These are phyloP conservation scores for Chaetomiaceae sp. DNA, from an alignment of 2,329 filamentous ascomycete species.

Conservation along the genomic window DNA sequence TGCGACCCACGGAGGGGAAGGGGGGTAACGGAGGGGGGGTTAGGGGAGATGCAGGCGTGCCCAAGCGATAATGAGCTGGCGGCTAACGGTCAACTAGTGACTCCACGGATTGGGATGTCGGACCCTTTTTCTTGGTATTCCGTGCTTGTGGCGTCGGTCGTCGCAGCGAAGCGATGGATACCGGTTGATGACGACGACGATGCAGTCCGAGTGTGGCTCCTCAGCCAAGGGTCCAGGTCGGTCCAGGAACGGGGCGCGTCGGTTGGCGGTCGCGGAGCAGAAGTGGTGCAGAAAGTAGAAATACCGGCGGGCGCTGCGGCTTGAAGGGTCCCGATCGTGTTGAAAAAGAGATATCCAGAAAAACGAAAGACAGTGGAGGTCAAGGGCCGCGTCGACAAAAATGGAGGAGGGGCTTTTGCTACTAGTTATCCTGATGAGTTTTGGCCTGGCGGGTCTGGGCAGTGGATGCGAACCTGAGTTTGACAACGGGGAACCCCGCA, in stretches of 20 bases:
- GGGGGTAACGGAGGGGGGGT: too few relatives aligned
- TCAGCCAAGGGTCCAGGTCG: too few relatives aligned
- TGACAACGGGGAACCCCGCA: slow-evolving; percentile 11
- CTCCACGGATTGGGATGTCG: slow-evolving; percentile 3
- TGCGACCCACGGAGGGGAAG: slow-evolving; percentile 3
- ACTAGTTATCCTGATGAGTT: neutral
- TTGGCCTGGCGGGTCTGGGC: slow-evolving; percentile 7
- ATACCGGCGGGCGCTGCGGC: too few relatives aligned
- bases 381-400: neutral
- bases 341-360: too few relatives aligned
- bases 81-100: slow-evolving; percentile 4
- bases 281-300: too few relatives aligned
- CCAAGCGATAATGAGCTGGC: slow-evolving; percentile 7
- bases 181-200: too few relatives aligned
- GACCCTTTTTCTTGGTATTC: neutral
- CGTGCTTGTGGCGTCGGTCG: slow-evolving; percentile 1
- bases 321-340: too few relatives aligned
- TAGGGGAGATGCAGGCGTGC: slow-evolving; percentile 9
- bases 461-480: slow-evolving; percentile 6
- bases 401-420: neutral
- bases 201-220: too few relatives aligned
- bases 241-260: too few relatives aligned
- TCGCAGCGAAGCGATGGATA: too few relatives aligned
- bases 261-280: too few relatives aligned
- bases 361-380: too few relatives aligned